Conservation (phyloP, 1,139 yeast genomes). For the Geotrichum fermentans region DNA sequence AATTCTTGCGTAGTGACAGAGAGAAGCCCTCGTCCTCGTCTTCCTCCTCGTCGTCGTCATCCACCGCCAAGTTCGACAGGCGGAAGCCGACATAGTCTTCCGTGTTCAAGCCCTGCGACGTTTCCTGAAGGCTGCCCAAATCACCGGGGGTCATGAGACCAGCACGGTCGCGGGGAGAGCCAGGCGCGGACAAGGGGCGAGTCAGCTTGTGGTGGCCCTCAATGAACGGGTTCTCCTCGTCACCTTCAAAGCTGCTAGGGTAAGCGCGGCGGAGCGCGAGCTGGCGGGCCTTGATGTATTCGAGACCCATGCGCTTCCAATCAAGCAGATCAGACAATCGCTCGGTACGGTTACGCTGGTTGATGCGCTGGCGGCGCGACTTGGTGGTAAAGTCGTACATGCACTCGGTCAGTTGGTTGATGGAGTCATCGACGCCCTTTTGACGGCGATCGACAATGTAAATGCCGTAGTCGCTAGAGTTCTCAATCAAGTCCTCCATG, state of each 20-base stretch:
- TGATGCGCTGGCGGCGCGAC: conserved; percentile 94
- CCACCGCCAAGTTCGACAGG: conserved; percentile 55
- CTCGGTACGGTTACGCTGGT: conserved; percentile 96
- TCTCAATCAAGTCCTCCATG: conserved; percentile 95
- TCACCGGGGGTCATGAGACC: conserved; percentile 96
- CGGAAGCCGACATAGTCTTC: conserved; percentile 80
- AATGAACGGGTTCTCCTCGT: conserved; percentile 49
- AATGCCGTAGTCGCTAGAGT: conserved; percentile 91
- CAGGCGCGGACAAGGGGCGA: conserved; percentile 93
- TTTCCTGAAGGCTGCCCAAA: conserved; percentile 91
- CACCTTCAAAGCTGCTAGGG: conserved; percentile 64
- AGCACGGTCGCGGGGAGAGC: conserved; percentile 64
- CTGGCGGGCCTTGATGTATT: conserved; percentile 91
- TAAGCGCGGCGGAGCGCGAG: conserved; percentile 89
- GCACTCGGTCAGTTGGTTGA: conserved; percentile 80
- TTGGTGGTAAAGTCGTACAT: conserved; percentile 86
- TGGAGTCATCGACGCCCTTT: conserved; percentile 90
- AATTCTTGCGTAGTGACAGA: conserved; percentile 17
- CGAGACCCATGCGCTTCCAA: conserved; percentile 98
- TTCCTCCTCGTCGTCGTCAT: conserved; percentile 35
- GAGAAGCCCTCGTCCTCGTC: conserved; percentile 24
- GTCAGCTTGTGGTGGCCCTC: conserved; percentile 55
- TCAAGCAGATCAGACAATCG: conserved; percentile 86
- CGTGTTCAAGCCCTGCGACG: conserved; percentile 63
- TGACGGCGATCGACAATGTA: conserved; percentile 93